These are phyloP conservation scores for Phytophthora nicotianae DNA, from an alignment of 352 stramenopile genomes.

Conservation along the genomic window DNA sequence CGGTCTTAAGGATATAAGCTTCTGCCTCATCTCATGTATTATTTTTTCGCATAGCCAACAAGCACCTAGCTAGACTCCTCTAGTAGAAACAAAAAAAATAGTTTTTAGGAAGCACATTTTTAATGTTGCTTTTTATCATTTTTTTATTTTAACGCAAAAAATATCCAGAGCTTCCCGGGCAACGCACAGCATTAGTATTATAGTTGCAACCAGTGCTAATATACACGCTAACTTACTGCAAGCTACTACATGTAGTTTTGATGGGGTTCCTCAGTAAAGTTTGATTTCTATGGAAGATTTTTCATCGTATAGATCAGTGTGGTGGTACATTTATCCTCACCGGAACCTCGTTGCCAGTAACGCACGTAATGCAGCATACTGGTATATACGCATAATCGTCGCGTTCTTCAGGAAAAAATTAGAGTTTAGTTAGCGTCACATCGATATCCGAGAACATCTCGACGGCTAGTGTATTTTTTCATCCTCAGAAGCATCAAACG, in stretches of 20 bases:
- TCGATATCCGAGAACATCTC: slow-evolving; percentile 37
- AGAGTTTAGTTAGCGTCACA: slow-evolving; percentile 74
- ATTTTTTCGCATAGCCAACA: too few species aligned
- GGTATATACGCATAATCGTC: not conserved
- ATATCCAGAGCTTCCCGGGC: too few species aligned
- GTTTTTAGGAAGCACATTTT: too few species aligned
- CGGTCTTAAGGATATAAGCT: too few species aligned
- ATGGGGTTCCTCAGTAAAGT: slow-evolving; percentile 60
- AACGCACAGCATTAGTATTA: too few species aligned
- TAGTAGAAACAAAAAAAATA: too few species aligned
- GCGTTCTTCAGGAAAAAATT: slow-evolving; percentile 89
- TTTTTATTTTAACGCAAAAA: too few species aligned
- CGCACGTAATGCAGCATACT: slow-evolving; percentile 9
- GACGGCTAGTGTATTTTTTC: slow-evolving; percentile 72
- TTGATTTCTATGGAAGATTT: slow-evolving; percentile 79
- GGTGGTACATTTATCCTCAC: slow-evolving; percentile 76
- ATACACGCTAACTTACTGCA: too few species aligned
- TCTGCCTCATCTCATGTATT: too few species aligned
- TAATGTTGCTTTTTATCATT: too few species aligned
- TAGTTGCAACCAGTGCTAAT: too few species aligned
- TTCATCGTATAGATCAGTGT: slow-evolving; percentile 76
- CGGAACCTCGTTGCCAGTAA: slow-evolving; percentile 36
- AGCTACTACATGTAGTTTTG: not conserved
- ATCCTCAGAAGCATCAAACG: slow-evolving; percentile 56
- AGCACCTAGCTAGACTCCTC: too few species aligned